Evolutionary conservation across 352 stramenopile genomes (phyloP).

Genomic region (Pythium phragmitis): DNA sequence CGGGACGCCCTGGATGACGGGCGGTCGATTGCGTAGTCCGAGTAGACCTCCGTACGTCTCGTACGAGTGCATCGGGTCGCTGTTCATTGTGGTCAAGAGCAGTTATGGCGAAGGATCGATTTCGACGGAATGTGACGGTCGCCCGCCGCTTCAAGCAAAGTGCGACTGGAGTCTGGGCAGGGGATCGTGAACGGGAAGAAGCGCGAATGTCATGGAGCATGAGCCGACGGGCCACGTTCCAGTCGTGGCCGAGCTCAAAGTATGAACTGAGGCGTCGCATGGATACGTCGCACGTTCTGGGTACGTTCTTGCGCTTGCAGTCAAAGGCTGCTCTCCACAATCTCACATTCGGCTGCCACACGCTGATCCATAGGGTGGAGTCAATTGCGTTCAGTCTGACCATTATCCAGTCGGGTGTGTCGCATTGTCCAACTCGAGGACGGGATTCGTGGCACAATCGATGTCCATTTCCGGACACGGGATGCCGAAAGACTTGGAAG

Average conservation of each 20-base stretch:
- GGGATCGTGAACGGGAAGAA: slow-evolving; percentile 23
- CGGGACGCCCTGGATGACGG: slow-evolving; percentile 47
- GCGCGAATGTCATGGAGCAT: slow-evolving; percentile 11
- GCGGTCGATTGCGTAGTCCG: slow-evolving; percentile 8
- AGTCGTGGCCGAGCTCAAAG: background rate
- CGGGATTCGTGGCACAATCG: background rate
- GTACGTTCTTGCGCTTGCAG: background rate
- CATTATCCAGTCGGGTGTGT: background rate
- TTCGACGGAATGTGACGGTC: background rate
- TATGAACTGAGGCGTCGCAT: slow-evolving; percentile 13
- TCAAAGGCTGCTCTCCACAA: background rate
- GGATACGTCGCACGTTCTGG: slow-evolving; percentile 23
- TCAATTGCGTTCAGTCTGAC: background rate
- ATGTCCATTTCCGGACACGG: slow-evolving; percentile 16
- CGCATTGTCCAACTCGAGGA: background rate
- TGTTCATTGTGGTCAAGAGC: slow-evolving; percentile 17
- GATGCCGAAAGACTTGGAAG: background rate
- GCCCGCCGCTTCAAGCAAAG: background rate
- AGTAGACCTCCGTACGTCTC: slow-evolving; percentile 36
- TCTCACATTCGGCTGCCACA: background rate
- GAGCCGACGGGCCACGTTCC: background rate
- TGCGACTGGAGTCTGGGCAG: background rate
- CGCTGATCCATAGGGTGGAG: background rate
- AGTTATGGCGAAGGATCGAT: background rate
- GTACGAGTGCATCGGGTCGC: slow-evolving; percentile 51